Conservation (phyloP, 495 filamentous ascomycete genomes). For the Aspergillus heteromorphus region DNA sequence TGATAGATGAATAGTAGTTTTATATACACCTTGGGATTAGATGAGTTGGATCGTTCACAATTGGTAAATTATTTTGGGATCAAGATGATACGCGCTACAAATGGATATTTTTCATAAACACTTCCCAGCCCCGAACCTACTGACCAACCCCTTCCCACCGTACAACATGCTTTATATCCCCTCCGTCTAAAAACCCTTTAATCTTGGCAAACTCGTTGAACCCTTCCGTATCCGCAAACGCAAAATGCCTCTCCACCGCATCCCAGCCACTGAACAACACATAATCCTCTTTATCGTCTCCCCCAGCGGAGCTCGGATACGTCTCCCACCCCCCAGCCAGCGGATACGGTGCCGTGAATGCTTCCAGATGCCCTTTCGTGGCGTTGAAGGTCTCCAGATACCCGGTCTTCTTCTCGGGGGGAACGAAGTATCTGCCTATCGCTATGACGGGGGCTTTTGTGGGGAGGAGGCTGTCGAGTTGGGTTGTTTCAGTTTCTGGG, state of each 20-base stretch:
- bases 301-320: constrained; percentile 27
- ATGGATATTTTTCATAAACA: too few relatives aligned
- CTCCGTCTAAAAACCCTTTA: constrained; percentile 21
- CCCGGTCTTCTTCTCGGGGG: constrained; percentile 27
- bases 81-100: not conserved
- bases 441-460: constrained; percentile 38
- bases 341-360: constrained; percentile 26
- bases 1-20: not conserved
- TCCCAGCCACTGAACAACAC: constrained; percentile 49
- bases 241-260: constrained; percentile 38
- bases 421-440: constrained; percentile 41
- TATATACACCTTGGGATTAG: not conserved
- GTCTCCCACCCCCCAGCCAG: constrained; percentile 45
- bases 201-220: constrained; percentile 34
- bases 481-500: constrained; percentile 5
- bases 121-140: not conserved
- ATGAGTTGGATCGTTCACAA: not conserved
- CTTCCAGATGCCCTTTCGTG: constrained; percentile 26
- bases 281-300: constrained; percentile 38
- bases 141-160: not conserved
- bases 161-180: constrained; percentile 39
- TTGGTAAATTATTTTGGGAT: not conserved
- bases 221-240: constrained; percentile 31
- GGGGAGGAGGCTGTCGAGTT: constrained; percentile 15
- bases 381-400: constrained; percentile 37